Conservation (phyloP, 208 protist genomes). For the Lotmaria passim region DNA sequence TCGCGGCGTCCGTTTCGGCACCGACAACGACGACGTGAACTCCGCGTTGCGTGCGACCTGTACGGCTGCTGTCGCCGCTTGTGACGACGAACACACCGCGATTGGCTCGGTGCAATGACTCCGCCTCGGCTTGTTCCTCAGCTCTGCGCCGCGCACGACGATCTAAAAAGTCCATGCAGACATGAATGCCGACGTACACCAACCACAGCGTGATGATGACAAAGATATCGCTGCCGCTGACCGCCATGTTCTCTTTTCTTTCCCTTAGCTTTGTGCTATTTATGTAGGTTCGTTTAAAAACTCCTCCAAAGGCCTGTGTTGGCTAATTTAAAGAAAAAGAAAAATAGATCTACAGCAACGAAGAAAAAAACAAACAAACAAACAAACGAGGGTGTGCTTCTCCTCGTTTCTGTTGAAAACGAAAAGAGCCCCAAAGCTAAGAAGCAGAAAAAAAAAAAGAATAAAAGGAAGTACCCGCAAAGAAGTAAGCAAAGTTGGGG, state of each 20-base stretch:
- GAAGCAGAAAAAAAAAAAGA: too few relatives aligned
- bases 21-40: slow-evolving; percentile 11
- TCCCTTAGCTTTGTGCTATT: too few relatives aligned
- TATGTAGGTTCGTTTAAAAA: too few relatives aligned
- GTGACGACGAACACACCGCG: background rate
- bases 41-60: background rate
- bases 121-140: background rate
- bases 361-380: too few relatives aligned
- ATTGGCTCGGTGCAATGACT: background rate
- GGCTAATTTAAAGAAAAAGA: background rate
- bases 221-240: slow-evolving; percentile 1
- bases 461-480: too few relatives aligned
- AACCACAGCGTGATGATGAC: slow-evolving; percentile 18
- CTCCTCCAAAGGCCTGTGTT: too few relatives aligned
- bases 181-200: slow-evolving; percentile 8
- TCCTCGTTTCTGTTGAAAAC: too few relatives aligned
- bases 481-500: too few relatives aligned
- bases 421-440: too few relatives aligned
- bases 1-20: background rate
- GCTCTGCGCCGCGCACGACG: background rate
- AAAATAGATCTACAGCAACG: background rate
- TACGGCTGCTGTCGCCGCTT: background rate
- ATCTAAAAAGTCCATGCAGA: slow-evolving; percentile 14
- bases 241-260: background rate
- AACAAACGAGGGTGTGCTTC: too few relatives aligned